These are phyloP conservation scores for Yamadazyma phyllophila DNA, from an alignment of 805 yeast species.

Conservation along the genomic window DNA sequence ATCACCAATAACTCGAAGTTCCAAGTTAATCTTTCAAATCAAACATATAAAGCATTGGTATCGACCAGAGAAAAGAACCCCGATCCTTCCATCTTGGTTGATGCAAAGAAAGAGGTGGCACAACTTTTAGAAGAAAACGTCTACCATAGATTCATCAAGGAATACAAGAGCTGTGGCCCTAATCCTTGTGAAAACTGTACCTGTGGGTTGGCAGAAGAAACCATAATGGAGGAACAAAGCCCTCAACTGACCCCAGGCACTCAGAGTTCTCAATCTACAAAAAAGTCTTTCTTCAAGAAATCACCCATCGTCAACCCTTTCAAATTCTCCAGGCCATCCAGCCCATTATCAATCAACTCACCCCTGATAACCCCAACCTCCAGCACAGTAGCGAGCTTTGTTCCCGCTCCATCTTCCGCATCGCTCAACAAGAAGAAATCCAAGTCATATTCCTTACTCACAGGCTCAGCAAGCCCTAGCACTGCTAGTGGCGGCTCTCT, in stretches of 20 bases:
- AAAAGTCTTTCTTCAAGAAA: conserved; percentile 6
- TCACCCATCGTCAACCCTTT: conserved; percentile 7
- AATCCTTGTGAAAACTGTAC: conserved; percentile 4
- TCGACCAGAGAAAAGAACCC: conserved; percentile 20
- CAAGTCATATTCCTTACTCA: conserved; percentile 10
- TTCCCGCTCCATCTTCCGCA: neutral
- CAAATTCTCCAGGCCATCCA: conserved; percentile 6
- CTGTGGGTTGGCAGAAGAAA: conserved; percentile 4
- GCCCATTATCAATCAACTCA: conserved; percentile 9
- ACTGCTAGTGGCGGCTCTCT: conserved; percentile 10
- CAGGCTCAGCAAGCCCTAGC: conserved; percentile 4
- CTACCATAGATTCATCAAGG: conserved; percentile 19
- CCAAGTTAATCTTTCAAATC: conserved; percentile 49
- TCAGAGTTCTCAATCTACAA: neutral
- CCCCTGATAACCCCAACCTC: conserved; percentile 9
- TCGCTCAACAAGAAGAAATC: conserved; percentile 7
- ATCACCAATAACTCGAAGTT: conserved; percentile 41
- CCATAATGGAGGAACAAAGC: neutral
- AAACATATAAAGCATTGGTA: conserved; percentile 28
- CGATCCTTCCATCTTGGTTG: conserved; percentile 23
- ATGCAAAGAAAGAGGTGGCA: conserved; percentile 31
- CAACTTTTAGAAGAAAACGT: conserved; percentile 36
- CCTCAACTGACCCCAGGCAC: too few relatives aligned
- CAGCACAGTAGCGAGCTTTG: neutral
- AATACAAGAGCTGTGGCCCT: conserved; percentile 7